Conservation (phyloP, 495 filamentous ascomycete species). For the Aspergillus coremiiformis region DNA sequence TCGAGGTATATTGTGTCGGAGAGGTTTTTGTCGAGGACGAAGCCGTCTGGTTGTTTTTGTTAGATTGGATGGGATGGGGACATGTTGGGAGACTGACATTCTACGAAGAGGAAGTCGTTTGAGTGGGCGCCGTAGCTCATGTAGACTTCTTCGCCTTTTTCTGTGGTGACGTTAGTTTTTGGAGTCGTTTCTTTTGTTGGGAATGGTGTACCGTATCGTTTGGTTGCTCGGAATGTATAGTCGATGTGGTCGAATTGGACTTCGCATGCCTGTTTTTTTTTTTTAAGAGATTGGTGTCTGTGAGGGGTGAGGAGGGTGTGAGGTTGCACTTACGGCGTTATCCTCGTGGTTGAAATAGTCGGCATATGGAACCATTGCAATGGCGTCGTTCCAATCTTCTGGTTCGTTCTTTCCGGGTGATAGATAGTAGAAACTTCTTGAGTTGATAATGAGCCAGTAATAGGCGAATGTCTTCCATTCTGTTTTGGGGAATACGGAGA, state of each 20-base stretch:
- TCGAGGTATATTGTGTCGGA: conserved; percentile 58
- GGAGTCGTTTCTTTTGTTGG: neutral
- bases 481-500: conserved; percentile 40
- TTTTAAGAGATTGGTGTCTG: no score
- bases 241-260: conserved; percentile 45
- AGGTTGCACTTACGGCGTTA: conserved; percentile 19
- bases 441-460: conserved; percentile 69
- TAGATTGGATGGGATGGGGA: neutral
- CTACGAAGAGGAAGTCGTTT: conserved; percentile 66
- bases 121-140: conserved; percentile 68
- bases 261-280: conserved; percentile 35
- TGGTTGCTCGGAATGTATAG: conserved; percentile 44
- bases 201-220: neutral
- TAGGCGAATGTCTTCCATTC: conserved; percentile 49
- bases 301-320: neutral
- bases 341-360: conserved; percentile 76
- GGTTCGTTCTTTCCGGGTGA: conserved; percentile 39
- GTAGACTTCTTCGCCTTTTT: conserved; percentile 57
- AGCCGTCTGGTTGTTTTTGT: conserved; percentile 46
- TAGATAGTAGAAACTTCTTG: conserved; percentile 65
- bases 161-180: conserved; percentile 9
- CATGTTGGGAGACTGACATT: conserved; percentile 40
- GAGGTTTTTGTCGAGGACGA: conserved; percentile 52
- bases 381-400: conserved; percentile 49
- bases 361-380: conserved; percentile 69